Conservation (phyloP, 2,329 filamentous ascomycete species). For the Epichloe sp. region DNA sequence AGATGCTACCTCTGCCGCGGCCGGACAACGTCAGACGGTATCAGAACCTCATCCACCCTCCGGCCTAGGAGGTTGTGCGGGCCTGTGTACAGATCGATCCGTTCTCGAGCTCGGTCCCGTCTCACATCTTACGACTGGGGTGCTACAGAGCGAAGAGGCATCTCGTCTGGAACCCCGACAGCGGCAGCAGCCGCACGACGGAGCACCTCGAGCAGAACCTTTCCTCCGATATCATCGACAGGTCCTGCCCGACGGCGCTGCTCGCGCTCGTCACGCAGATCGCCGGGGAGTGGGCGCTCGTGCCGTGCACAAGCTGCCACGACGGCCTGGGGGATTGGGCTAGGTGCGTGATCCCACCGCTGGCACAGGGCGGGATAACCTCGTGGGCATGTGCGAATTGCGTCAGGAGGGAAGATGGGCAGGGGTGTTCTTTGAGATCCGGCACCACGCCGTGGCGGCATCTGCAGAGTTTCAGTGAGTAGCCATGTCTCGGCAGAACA, state of each 20-base stretch:
- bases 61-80: constrained; percentile 1
- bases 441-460: neutral
- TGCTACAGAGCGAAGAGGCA: neutral
- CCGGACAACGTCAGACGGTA: neutral
- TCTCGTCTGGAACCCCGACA: neutral
- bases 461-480: too few species aligned
- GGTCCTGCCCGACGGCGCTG: neutral
- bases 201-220: neutral
- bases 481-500: too few species aligned
- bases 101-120: neutral
- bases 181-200: neutral
- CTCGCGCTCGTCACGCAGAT: neutral
- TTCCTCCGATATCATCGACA: neutral
- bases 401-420: neutral
- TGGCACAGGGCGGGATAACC: neutral
- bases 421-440: neutral
- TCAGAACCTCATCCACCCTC: neutral
- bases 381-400: constrained; percentile 4
- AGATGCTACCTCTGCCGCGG: neutral
- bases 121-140: neutral
- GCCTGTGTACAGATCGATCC: neutral
- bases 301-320: neutral
- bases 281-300: neutral
- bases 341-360: constrained; percentile 1
- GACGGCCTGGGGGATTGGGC: neutral